Evolutionary conservation across 2,329 filamentous ascomycete genomes (phyloP), one percentile per base, ranked within the genome.

Genomic region (Trichoderma sp.): DNA sequence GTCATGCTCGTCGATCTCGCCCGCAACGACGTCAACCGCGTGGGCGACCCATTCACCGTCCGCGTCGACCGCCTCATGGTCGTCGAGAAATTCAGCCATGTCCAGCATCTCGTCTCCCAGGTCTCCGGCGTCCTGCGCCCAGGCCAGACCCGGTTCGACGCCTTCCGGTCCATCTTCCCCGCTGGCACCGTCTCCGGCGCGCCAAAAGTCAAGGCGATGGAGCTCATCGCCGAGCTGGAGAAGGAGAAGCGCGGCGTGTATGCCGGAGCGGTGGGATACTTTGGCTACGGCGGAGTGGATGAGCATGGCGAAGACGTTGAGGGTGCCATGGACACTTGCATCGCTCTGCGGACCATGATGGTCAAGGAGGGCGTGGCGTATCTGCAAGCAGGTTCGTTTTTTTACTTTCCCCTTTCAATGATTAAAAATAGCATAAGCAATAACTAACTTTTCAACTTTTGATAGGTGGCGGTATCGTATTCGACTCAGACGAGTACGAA

Each of bases 151-250:
- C 89, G 96, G 72, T 99, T 97, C 82, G 95, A 98, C 79, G 96
- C 96, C 11, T 97, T 99, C 84, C 89, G 95, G 51, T 95, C 93
- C 75, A 98, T 99, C 77, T 99, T 99, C 85, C 96, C 96, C 0
- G 96, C 96, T 5, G 96, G 96, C 71, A 99, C 96, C 0, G 95
- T 98, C 34, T 96, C 93, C 21, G 96, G 96, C 5, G 95, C 96
- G 4, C 96, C 96, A 72, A 99, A 99, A 84, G 94, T 99, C 70
- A 90, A 91, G 74, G 96, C 96, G 3, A 99, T 99, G 96, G 93
- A 98, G 83, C 86, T 99, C 73, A 99, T 99, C 77, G 94, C 93
- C 61, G 95, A 98, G 84, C 84, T 98, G 61, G 96, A 99, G 83
- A 86, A 88, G 75, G 96, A 99, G 87, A 98, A 98, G 86, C 88